Conservation (phyloP, 345 rosid species). For the Acer campestre region DNA sequence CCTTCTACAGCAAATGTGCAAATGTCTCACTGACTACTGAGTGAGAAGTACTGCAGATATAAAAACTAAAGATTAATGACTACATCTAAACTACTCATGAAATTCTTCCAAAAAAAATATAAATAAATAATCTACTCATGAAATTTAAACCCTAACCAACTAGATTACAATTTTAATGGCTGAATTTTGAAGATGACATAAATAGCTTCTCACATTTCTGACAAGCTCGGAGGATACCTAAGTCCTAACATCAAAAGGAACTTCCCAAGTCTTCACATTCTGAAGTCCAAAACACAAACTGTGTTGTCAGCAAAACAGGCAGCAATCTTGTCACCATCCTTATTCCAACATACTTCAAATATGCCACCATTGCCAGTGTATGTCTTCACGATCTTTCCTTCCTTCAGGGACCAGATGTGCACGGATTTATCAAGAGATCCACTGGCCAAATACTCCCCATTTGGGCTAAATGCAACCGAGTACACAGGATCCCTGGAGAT, state of each 20-base stretch:
- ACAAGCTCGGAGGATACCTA: background rate
- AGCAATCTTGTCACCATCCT: slow-evolving; percentile 95
- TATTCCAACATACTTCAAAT: slow-evolving; percentile 97
- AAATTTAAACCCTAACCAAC: slow-evolving; percentile 12
- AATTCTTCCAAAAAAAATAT: background rate
- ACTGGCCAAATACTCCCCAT: slow-evolving; percentile 91
- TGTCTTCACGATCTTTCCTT: slow-evolving; percentile 87
- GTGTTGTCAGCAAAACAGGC: slow-evolving; percentile 90
- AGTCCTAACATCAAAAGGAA: background rate
- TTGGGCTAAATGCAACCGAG: slow-evolving; percentile 96
- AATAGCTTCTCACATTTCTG: slow-evolving; percentile 9
- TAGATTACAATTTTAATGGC: slow-evolving; percentile 6
- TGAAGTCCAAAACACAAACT: slow-evolving; percentile 86
- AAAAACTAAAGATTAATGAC: slow-evolving; percentile 3
- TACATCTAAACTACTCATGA: slow-evolving; percentile 1
- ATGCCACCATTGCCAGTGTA: slow-evolving; percentile 89
- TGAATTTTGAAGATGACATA: background rate
- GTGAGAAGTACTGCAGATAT: background rate
- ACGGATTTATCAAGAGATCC: slow-evolving; percentile 92
- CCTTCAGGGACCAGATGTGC: slow-evolving; percentile 92
- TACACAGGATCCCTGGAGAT: slow-evolving; percentile 83
- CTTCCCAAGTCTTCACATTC: slow-evolving; percentile 52
- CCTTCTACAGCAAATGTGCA: background rate
- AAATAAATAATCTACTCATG: background rate
- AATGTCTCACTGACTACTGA: background rate